A percentile compares a stretch with the other conserved stretches of the same genome.
phyloP scores from a whole-genome alignment of 176 grass and related monocot species.

The Neostapfia colusana region DNA sequence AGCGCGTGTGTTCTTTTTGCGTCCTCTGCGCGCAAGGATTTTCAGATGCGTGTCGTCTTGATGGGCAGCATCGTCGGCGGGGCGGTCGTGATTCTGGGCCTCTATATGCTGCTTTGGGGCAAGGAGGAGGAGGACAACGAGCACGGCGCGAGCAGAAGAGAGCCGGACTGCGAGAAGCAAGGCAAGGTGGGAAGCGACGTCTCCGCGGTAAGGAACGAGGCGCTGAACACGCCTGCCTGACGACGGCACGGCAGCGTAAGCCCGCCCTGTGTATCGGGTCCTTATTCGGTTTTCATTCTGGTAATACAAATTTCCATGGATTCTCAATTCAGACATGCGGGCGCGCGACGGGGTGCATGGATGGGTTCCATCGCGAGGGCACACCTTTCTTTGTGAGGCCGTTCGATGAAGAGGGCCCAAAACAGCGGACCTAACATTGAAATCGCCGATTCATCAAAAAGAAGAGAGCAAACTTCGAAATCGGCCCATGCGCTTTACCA shows the following conservation, averaged over 20 bases:
- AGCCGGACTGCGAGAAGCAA: constrained; percentile 45
- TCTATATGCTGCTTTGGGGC: constrained; percentile 82
- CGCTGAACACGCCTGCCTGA: constrained; percentile 3
- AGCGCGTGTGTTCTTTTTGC: background rate
- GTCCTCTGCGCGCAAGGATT: too few relatives aligned
- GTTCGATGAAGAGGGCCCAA: too few relatives aligned
- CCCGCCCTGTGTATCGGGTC: background rate
- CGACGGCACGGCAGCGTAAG: too few relatives aligned
- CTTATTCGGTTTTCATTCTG: background rate
- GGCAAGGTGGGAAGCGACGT: background rate
- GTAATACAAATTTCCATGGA: background rate
- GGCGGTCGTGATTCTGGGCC: constrained; percentile 60
- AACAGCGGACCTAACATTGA: too few relatives aligned
- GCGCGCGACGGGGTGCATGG: background rate
- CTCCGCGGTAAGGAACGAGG: background rate
- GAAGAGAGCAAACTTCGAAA: too few relatives aligned
- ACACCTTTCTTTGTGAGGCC: too few relatives aligned
- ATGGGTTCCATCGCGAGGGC: too few relatives aligned
- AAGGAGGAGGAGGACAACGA: constrained; percentile 77
- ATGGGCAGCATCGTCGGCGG: constrained; percentile 71
- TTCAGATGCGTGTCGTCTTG: background rate
- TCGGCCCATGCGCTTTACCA: too few relatives aligned
- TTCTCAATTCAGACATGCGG: background rate
- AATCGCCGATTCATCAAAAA: too few relatives aligned
- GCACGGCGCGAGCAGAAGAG: constrained; percentile 21